Percentiles rank a stretch among this genome's conserved stretches.
These are phyloP conservation scores for Quercus ilex DNA, from an alignment of 306 rosid genomes.

Conservation along the genomic window DNA sequence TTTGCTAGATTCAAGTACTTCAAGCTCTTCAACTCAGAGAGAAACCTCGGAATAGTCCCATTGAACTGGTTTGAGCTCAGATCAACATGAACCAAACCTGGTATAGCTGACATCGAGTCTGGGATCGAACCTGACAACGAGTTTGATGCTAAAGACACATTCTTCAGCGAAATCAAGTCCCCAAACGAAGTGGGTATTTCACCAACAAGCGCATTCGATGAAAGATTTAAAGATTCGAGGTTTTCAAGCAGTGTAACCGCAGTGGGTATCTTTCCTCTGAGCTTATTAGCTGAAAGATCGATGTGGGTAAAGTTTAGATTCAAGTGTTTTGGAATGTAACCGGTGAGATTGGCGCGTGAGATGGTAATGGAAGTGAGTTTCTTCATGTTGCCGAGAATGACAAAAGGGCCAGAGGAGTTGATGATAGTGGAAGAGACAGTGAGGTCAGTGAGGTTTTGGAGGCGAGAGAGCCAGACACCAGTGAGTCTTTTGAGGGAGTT, in stretches of 20 bases:
- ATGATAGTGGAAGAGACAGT: slow-evolving; percentile 49
- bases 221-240: slow-evolving; percentile 59
- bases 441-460: slow-evolving; percentile 75
- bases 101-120: slow-evolving; percentile 65
- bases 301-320: slow-evolving; percentile 64
- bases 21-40: slow-evolving; percentile 62
- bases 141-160: slow-evolving; percentile 66
- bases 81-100: slow-evolving; percentile 67
- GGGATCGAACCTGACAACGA: slow-evolving; percentile 76
- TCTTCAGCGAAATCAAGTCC: slow-evolving; percentile 57
- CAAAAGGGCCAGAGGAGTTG: slow-evolving; percentile 69
- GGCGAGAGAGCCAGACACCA: slow-evolving; percentile 83
- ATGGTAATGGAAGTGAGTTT: slow-evolving; percentile 61
- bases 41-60: slow-evolving; percentile 79
- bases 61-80: slow-evolving; percentile 88
- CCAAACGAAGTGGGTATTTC: slow-evolving; percentile 72
- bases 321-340: slow-evolving; percentile 55
- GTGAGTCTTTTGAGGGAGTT: slow-evolving; percentile 57
- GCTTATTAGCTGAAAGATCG: slow-evolving; percentile 70
- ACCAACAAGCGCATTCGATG: slow-evolving; percentile 53
- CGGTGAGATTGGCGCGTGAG: slow-evolving; percentile 76
- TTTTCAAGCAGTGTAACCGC: slow-evolving; percentile 61
- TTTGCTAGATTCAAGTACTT: slow-evolving; percentile 76
- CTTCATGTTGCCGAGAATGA: slow-evolving; percentile 67
- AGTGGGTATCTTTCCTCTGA: slow-evolving; percentile 60